A percentile compares a stretch with the other conserved stretches of the same genome.
These are phyloP conservation scores for Takashimella koratensis DNA, from an alignment of 1,284 basidiomycete genomes.

Conservation along the genomic window DNA sequence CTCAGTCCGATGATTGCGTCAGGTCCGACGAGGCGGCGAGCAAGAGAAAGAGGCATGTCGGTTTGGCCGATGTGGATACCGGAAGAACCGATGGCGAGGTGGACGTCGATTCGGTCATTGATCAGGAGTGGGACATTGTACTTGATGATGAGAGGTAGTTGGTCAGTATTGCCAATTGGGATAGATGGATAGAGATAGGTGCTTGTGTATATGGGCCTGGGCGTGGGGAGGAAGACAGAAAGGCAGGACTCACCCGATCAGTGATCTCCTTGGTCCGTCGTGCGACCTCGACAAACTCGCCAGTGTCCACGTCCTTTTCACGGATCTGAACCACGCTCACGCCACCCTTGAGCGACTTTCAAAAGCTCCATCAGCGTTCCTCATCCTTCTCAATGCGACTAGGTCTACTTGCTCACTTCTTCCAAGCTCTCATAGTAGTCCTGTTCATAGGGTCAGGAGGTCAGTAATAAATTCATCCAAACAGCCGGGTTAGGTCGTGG, in stretches of 20 bases:
- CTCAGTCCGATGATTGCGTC: conserved; percentile 76
- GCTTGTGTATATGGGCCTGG: too few species aligned
- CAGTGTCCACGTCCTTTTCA: conserved; percentile 76
- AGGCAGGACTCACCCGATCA: conserved; percentile 53
- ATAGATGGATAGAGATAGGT: too few species aligned
- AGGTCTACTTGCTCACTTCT: conserved; percentile 59
- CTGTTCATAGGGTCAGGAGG: too few species aligned
- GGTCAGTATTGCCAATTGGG: too few species aligned
- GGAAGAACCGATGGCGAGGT: conserved; percentile 67
- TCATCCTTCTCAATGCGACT: background rate
- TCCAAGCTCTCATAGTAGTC: conserved; percentile 72
- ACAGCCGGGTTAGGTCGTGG: background rate
- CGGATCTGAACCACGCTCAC: conserved; percentile 87
- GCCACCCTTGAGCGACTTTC: conserved; percentile 71
- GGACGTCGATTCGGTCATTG: conserved; percentile 88
- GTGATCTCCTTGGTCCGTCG: conserved; percentile 67
- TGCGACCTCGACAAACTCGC: conserved; percentile 80
- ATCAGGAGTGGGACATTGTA: conserved; percentile 83
- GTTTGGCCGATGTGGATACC: conserved; percentile 90
- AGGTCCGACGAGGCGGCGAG: conserved; percentile 66
- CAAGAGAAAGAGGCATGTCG: conserved; percentile 73
- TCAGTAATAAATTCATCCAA: too few species aligned
- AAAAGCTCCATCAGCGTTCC: background rate
- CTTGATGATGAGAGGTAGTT: too few species aligned
- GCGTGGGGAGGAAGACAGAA: too few species aligned